Evolutionary conservation across 805 yeast genomes (phyloP).

Genomic region (Danielozyma ontarioensis): DNA sequence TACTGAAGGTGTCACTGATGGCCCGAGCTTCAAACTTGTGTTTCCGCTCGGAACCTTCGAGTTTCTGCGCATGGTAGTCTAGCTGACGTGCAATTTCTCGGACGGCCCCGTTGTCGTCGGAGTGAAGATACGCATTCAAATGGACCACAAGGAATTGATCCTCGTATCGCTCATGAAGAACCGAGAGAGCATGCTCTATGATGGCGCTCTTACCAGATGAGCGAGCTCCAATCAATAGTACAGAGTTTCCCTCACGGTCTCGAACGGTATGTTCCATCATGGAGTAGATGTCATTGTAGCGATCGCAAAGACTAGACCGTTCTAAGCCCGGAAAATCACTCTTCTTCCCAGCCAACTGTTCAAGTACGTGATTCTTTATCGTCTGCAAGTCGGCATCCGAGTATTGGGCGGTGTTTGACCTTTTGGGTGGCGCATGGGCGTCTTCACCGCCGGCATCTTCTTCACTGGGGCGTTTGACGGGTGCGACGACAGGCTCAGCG

Average conservation of each 20-base stretch:
- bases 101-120: constrained; percentile 73
- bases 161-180: constrained; percentile 33
- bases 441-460: neutral
- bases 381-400: constrained; percentile 9
- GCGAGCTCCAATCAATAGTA: constrained; percentile 73
- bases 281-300: constrained; percentile 47
- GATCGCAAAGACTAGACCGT: constrained; percentile 15
- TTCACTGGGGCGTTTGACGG: no score
- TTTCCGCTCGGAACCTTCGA: constrained; percentile 10
- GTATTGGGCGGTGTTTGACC: neutral
- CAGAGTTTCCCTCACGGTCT: constrained; percentile 75
- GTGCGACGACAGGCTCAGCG: no score
- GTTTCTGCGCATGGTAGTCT: constrained; percentile 35
- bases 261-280: constrained; percentile 61
- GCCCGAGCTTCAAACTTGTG: constrained; percentile 45
- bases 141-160: constrained; percentile 58
- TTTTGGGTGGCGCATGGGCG: neutral
- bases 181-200: constrained; percentile 50
- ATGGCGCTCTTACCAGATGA: constrained; percentile 70
- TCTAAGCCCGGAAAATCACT: constrained; percentile 12
- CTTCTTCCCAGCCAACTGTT: constrained; percentile 15
- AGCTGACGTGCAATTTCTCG: constrained; percentile 83
- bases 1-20: constrained; percentile 56
- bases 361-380: constrained; percentile 11
- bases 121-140: constrained; percentile 67